Base-by-base conservation (phyloP, 2,329 filamentous ascomycete genomes). In the Trichoderma asperellum region DNA sequence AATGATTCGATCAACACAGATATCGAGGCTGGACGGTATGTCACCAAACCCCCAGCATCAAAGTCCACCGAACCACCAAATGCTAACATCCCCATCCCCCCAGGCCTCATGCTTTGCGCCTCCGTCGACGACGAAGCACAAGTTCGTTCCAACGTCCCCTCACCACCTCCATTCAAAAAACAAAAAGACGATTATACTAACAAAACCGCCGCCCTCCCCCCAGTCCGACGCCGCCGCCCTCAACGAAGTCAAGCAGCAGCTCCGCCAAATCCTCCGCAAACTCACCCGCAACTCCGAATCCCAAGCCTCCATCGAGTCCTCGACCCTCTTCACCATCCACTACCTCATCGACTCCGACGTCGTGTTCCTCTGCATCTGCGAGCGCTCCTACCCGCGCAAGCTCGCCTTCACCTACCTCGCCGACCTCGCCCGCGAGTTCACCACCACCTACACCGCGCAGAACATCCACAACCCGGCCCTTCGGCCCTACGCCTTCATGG, bases 391-490 rank as follows among this genome's bases (percentile, higher is more conserved):
- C 85, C 95, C 96, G 70, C 95, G 96, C 81, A 98, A 99, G 83
- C 92, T 99, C 60, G 95, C 96, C 77, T 97, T 99, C 82, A 97
- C 95, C 71, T 99, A 98, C 87, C 93, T 99, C 71, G 89, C 93
- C 75, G 96, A 99, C 84, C 88, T 99, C 67, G 88, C 92, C 70
- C 88, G 89, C 80, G 96, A 99, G 84, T 99, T 99, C 85, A 90
- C 90, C 72, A 94, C 89, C 73, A 94, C 91, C 69, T 96, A 99
- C 85, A 87, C 90, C 59, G 79, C 87, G 21, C 78, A 85, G 68
- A 91, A 96, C 81, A 90, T 97, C 74, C 88, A 91, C 76, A 89
- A 87, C 53, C 88, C 92, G 0, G 84, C 85, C 40, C 88, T 96
- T 73, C 92, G 95, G 29, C 95, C 96, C 6, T 99, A 98, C 82